These are phyloP conservation scores for Epichloe festucae DNA, from an alignment of 2,329 filamentous ascomycete species.

Conservation along the genomic window DNA sequence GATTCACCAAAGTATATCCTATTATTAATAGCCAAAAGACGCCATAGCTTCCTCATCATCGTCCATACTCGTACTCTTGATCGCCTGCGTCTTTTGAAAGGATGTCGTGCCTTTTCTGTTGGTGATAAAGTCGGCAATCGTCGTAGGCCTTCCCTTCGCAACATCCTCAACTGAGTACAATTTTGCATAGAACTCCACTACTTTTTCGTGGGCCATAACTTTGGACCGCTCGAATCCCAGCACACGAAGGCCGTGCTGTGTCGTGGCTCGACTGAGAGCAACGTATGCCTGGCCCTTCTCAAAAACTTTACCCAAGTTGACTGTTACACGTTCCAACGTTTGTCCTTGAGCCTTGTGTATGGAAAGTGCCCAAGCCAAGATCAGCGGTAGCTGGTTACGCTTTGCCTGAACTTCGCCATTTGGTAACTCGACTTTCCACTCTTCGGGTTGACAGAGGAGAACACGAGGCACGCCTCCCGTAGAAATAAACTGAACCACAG, in stretches of 20 bases:
- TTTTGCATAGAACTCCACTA: slow-evolving; percentile 74
- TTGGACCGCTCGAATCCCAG: slow-evolving; percentile 77
- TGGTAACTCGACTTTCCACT: slow-evolving; percentile 95
- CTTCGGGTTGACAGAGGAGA: slow-evolving; percentile 72
- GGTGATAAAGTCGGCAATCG: slow-evolving; percentile 27
- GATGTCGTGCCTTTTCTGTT: slow-evolving; percentile 18
- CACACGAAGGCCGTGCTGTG: slow-evolving; percentile 76
- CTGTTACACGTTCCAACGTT: slow-evolving; percentile 84
- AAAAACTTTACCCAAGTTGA: slow-evolving; percentile 83
- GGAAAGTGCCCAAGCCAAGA: slow-evolving; percentile 90
- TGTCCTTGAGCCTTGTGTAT: slow-evolving; percentile 98
- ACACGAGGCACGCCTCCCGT: slow-evolving; percentile 51
- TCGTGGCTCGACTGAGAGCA: slow-evolving; percentile 83
- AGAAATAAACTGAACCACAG: slow-evolving; percentile 72
- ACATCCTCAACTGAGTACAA: slow-evolving; percentile 51
- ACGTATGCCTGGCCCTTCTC: slow-evolving; percentile 98
- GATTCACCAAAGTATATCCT: neutral
- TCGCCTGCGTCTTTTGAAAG: slow-evolving; percentile 8
- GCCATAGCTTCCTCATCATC: slow-evolving; percentile 39
- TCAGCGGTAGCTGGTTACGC: slow-evolving; percentile 70
- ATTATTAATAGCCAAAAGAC: slow-evolving; percentile 28
- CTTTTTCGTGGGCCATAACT: slow-evolving; percentile 86
- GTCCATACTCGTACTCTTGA: slow-evolving; percentile 23
- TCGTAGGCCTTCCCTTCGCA: slow-evolving; percentile 33
- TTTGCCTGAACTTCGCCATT: slow-evolving; percentile 88